Conservation (phyloP, 176 grass and related monocot species). For the Oryza australiensis region DNA sequence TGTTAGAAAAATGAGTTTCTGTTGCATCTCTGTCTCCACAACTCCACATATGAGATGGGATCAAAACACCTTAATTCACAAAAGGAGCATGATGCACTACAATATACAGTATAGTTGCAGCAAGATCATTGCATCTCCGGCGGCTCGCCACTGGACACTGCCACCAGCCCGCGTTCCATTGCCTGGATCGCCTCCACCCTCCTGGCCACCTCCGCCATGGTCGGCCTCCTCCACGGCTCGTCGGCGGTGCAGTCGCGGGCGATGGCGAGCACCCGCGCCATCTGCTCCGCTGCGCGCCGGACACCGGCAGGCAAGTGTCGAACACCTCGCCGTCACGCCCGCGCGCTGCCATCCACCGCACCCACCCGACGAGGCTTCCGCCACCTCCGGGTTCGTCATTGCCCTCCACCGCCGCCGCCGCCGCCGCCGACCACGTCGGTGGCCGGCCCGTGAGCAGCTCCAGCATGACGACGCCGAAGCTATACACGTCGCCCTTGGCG, state of each 20-base stretch:
- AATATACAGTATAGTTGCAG: no score
- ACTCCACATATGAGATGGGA: no score
- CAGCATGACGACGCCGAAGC: conserved; percentile 75
- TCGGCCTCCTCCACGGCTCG: conserved; percentile 59
- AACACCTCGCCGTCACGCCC: conserved; percentile 51
- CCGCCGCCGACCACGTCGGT: conserved; percentile 47
- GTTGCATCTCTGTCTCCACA: no score
- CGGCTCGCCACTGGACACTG: not conserved
- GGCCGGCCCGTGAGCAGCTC: conserved; percentile 70
- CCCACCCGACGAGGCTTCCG: conserved; percentile 69
- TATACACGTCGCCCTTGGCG: conserved; percentile 73
- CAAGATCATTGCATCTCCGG: no score
- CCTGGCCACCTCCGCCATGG: conserved; percentile 70
- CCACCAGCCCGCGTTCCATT: conserved; percentile 29
- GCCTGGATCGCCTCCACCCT: conserved; percentile 49
- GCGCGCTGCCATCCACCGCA: conserved; percentile 52
- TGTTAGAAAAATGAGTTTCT: no score
- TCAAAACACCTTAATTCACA: no score
- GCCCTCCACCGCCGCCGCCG: conserved; percentile 30
- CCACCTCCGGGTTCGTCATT: conserved; percentile 35
- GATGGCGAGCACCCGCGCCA: conserved; percentile 49
- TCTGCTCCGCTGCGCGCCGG: conserved; percentile 48
- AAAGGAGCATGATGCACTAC: no score
- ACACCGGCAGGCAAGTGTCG: conserved; percentile 46
- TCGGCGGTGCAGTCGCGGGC: conserved; percentile 58